Evolutionary conservation across 345 rosid genomes (phyloP).

Genomic region (Salix dunnii): DNA sequence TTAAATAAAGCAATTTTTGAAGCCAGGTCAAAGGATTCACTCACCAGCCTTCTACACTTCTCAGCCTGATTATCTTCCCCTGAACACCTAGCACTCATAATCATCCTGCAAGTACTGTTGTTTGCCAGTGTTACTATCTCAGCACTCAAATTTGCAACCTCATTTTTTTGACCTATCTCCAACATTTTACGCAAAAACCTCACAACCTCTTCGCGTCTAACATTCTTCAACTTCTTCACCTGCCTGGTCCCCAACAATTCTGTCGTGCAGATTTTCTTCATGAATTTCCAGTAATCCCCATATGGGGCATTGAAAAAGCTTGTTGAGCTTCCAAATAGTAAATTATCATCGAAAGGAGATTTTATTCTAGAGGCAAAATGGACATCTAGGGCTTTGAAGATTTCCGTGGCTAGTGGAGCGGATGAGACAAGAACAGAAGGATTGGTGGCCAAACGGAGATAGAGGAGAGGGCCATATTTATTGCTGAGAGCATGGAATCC

Average conservation of each 20-base stretch:
- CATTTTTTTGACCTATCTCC: constrained; percentile 8
- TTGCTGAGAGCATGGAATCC: constrained; percentile 17
- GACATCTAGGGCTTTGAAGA: constrained; percentile 17
- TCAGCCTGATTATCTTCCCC: constrained; percentile 39
- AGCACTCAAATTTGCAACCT: constrained; percentile 6
- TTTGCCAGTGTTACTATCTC: constrained; percentile 9
- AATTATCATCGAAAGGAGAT: constrained; percentile 21
- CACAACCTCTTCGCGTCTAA: constrained; percentile 16
- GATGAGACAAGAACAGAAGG: background rate
- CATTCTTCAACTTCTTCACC: constrained; percentile 3
- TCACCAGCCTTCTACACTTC: constrained; percentile 24
- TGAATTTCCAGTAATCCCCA: constrained; percentile 48
- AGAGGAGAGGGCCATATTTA: background rate
- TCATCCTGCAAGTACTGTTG: constrained; percentile 36
- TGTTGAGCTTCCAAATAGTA: constrained; percentile 24
- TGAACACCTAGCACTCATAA: constrained; percentile 37
- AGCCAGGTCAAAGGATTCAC: constrained; percentile 20
- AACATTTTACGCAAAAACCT: constrained; percentile 3
- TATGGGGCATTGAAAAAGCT: constrained; percentile 33
- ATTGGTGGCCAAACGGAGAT: background rate
- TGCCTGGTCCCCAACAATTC: constrained; percentile 14
- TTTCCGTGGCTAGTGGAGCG: background rate
- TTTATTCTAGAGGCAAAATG: constrained; percentile 18
- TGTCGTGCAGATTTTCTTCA: constrained; percentile 35
- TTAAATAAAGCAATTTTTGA: constrained; percentile 17